Evolutionary conservation across 2,329 filamentous ascomycete genomes (phyloP), one percentile per base, ranked within the genome.

Genomic region (Waltergamsia citrina): DNA sequence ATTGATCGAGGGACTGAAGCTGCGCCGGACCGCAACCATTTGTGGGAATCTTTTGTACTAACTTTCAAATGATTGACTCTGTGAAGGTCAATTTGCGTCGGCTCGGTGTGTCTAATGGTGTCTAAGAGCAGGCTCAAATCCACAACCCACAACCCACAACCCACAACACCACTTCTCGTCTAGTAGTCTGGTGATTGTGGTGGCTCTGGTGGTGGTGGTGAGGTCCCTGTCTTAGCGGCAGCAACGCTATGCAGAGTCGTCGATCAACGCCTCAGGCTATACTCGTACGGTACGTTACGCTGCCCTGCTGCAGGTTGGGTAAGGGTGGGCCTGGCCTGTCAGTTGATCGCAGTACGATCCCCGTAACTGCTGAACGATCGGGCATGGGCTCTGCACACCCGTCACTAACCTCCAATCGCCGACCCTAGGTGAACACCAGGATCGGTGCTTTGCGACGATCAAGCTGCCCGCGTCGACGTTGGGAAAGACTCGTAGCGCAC

Each of bases 171-270:
- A n/a, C n/a, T n/a, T n/a, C n/a, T n/a, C n/a, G n/a, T n/a, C n/a
- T n/a, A n/a, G n/a, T n/a, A n/a, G n/a, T 27, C 12, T 27, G 12
- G 25, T 27, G 25, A 15, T 27, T 27, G 15, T 30, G 28, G 28
- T 30, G 28, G 28, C 20, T 30, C 9, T 30, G 28, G 28, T 30
- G 28, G 15, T 20, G 7, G 28, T 17, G 28, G 28, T 16, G 26
- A 24, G 22, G 22, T 8, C 22, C 22, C 25, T n/a, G 25, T 27
- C 25, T n/a, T 32, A 15, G 20, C 21, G 31, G 20, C 31, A 17
- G 21, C 31, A 7, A 33, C 26, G 20, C 31, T 25, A 33, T 33
- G 31, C 31, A 33, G 14, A 25, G n/a, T n/a, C 21, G 31, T 33
- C 31, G 31, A 33, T 33, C 31, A 12, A 9, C 9, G 23, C n/a